Base-by-base conservation (phyloP, 352 stramenopile species). In the Plasmopara muralis region DNA sequence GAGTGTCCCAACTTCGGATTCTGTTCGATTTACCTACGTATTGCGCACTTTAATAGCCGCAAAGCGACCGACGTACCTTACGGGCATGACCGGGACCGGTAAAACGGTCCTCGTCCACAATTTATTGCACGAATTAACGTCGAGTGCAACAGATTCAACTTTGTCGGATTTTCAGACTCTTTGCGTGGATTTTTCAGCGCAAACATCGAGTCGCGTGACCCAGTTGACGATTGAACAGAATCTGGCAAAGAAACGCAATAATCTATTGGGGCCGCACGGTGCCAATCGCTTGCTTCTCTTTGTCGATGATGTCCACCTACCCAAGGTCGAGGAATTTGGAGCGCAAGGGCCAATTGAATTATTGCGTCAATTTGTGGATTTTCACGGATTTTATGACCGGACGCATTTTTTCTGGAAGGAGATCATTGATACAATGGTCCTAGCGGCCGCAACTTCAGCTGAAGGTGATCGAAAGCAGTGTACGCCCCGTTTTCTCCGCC, bases 381-480 rank as follows among this genome's bases (percentile, higher is more conserved):
- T 96, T 48, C 91, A 94, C 16, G 94, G 94, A 5, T 97, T 98
- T 50, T 98, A 98, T 70, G 94, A 98, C 54, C 83, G 93, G 10
- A 89, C 97, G 53, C 98, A 98, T 58, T 74, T 98, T 0, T 98
- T 98, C 53, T 98, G 92, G 87, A 98, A 98, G 59, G 87, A 98
- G 35, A 95, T 98, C 12, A 77, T 77, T 9, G 87, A 98, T 54
- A 97, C 89, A 3, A 89, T 96, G 71, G 57, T 98, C 14, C 68
- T 97, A 1, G 85, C 87, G 0, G 81, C 85, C 3, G 93, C 93
- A 9, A 93, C 94, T 3, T 93, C 94, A 0, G 93, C 94, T 0
- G 93, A 91, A 2, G 88, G 89, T 9, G 94, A 82, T 18, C 61
- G 91, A 14, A 74, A 75, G 33, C 68, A 95, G 59, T 86, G 83